These are phyloP conservation scores for Pseudonitzschia multistriata DNA, from an alignment of 108 stramenopile species.

Conservation along the genomic window DNA sequence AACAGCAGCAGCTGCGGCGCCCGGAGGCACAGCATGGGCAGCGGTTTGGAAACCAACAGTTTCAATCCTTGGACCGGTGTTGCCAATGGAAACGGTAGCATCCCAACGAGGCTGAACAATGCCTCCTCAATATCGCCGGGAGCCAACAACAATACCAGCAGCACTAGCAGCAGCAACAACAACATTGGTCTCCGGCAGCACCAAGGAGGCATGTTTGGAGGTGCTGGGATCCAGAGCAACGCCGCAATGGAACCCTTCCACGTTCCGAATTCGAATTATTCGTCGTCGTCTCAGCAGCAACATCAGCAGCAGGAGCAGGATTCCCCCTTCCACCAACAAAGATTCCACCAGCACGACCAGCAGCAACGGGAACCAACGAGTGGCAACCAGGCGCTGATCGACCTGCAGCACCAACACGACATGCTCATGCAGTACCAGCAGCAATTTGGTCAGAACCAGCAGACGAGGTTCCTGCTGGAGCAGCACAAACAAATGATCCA, in stretches of 20 bases:
- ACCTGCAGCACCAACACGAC: slow-evolving; percentile 10
- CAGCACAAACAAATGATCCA: neutral
- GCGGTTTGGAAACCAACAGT: neutral
- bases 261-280: neutral
- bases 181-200: neutral
- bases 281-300: neutral
- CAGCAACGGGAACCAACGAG: neutral
- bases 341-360: neutral
- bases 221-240: neutral
- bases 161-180: neutral
- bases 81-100: neutral
- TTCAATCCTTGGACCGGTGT: neutral
- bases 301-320: slow-evolving; percentile 1
- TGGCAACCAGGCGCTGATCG: neutral
- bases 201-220: neutral
- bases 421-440: neutral
- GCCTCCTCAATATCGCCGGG: neutral
- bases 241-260: neutral
- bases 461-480: neutral
- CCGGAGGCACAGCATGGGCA: too few species aligned
- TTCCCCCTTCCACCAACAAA: slow-evolving; percentile 6
- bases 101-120: neutral
- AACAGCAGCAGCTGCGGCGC: neutral
- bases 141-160: neutral
- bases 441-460: neutral